phyloP scores from a whole-genome alignment of 164 flowering plant species.

The Aristolochia contorta region DNA sequence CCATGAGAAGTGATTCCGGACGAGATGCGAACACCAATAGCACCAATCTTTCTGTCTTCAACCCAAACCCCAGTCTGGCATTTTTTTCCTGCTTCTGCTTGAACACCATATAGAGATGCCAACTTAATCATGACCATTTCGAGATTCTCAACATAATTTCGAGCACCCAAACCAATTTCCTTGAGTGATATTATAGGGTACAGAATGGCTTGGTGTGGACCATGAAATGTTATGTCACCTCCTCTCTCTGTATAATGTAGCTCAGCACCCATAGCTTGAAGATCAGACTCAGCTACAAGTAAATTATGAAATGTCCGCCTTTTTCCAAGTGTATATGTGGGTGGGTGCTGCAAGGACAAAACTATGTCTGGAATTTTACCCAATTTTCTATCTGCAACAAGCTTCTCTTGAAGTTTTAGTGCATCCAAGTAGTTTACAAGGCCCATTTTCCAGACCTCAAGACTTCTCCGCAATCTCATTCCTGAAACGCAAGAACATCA shows the following conservation, averaged over 20 bases:
- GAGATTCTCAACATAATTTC: constrained; percentile 80
- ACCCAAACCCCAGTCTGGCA: constrained; percentile 92
- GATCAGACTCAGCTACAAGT: constrained; percentile 53
- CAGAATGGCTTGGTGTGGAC: constrained; percentile 80
- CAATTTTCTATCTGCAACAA: constrained; percentile 50
- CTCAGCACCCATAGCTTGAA: constrained; percentile 67
- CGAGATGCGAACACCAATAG: constrained; percentile 84
- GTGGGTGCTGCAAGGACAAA: constrained; percentile 83
- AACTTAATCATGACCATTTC: constrained; percentile 67
- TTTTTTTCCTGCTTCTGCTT: constrained; percentile 43
- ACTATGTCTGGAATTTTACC: constrained; percentile 52
- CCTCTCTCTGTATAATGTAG: constrained; percentile 89
- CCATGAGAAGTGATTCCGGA: constrained; percentile 91
- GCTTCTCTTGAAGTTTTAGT: constrained; percentile 77
- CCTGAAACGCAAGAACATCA: constrained; percentile 1
- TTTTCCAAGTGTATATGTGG: constrained; percentile 89
- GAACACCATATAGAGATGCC: constrained; percentile 63
- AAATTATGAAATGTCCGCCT: constrained; percentile 73
- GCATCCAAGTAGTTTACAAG: constrained; percentile 58
- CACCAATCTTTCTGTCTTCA: constrained; percentile 83
- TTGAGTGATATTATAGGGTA: constrained; percentile 79
- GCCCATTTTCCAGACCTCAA: constrained; percentile 84
- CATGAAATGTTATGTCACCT: constrained; percentile 92
- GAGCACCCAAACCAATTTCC: constrained; percentile 67
- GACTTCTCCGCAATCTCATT: constrained; percentile 46